Conservation (phyloP, 352 stramenopile genomes). For the Blastocystis sp. region DNA sequence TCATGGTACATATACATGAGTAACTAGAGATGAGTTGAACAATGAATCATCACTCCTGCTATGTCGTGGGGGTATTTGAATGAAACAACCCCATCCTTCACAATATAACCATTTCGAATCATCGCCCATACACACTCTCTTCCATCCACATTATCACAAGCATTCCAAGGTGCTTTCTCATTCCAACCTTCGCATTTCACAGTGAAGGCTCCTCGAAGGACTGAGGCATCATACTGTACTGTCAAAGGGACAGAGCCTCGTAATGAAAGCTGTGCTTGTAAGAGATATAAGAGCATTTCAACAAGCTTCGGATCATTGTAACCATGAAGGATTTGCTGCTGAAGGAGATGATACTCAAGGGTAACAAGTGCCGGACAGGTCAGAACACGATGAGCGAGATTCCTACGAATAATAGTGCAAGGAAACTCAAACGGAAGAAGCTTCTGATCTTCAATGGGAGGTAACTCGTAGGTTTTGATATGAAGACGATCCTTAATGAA, state of each 20-base stretch:
- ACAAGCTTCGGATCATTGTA: conserved; percentile 38
- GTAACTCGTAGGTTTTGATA: neutral
- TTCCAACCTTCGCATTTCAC: neutral
- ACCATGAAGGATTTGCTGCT: neutral
- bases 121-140: neutral
- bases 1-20: neutral
- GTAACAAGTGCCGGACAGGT: neutral
- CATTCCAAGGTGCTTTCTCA: neutral
- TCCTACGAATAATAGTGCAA: neutral
- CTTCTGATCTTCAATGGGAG: neutral
- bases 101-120: neutral
- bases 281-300: conserved; percentile 9
- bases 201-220: neutral
- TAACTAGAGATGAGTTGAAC: neutral
- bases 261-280: neutral
- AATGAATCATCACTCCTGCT: neutral
- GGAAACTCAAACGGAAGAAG: neutral
- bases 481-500: conserved; percentile 26
- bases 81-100: neutral
- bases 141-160: neutral
- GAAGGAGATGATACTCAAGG: conserved; percentile 36
- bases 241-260: neutral
- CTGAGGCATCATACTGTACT: neutral
- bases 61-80: conserved; percentile 14
- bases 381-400: conserved; percentile 9